Percentiles rank a stretch among this genome's conserved stretches.
Evolutionary conservation across 2,329 filamentous ascomycete species (phyloP).

Genomic region (Torrubiella hemipterigena): DNA sequence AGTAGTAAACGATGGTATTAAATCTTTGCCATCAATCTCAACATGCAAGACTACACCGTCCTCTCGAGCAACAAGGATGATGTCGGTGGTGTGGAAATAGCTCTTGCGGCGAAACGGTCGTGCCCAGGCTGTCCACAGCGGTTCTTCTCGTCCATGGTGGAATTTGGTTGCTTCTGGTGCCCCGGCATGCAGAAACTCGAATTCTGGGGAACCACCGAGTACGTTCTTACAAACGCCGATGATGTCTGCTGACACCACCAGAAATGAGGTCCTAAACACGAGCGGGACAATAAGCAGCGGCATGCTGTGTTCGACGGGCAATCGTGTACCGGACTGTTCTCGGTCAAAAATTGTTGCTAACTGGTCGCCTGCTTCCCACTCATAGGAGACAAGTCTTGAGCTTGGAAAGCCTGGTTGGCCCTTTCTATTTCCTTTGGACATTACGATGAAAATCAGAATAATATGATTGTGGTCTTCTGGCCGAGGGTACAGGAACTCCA

Average conservation of each 20-base stretch:
- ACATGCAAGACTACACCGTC: constrained; percentile 70
- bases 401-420: constrained; percentile 26
- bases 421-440: constrained; percentile 24
- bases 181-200: constrained; percentile 30
- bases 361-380: constrained; percentile 44
- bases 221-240: constrained; percentile 45
- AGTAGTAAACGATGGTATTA: constrained; percentile 41
- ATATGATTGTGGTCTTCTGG: constrained; percentile 55
- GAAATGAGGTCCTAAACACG: constrained; percentile 57
- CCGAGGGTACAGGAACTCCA: constrained; percentile 73
- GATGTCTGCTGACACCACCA: constrained; percentile 49
- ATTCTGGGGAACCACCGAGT: constrained; percentile 37
- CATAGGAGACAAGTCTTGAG: constrained; percentile 43
- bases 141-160: constrained; percentile 33
- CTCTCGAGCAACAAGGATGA: constrained; percentile 77
- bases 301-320: constrained; percentile 41
- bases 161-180: constrained; percentile 28
- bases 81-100: constrained; percentile 56
- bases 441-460: constrained; percentile 59
- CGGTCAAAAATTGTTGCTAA: constrained; percentile 31
- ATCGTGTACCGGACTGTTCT: constrained; percentile 35
- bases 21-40: constrained; percentile 48
- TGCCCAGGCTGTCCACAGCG: constrained; percentile 77
- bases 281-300: constrained; percentile 63
- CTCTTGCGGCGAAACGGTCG: constrained; percentile 56